Percentiles rank a stretch among this genome's conserved stretches.
These are phyloP conservation scores for Pyronema omphalodes DNA, from an alignment of 495 filamentous ascomycete species.

Conservation along the genomic window DNA sequence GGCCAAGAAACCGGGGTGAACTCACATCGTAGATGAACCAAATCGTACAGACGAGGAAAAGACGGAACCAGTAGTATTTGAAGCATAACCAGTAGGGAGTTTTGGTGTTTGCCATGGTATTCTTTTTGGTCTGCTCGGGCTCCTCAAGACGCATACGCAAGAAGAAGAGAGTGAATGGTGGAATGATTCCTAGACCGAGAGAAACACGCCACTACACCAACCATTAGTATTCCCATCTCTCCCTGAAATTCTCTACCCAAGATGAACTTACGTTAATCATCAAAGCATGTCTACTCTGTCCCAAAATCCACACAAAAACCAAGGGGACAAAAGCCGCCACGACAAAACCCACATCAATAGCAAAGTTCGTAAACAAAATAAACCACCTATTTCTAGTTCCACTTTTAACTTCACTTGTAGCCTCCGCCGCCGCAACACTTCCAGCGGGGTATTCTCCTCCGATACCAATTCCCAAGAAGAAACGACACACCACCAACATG, in stretches of 20 bases:
- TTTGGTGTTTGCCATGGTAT: constrained; percentile 33
- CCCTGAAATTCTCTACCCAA: too few species aligned
- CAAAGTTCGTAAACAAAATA: constrained; percentile 78
- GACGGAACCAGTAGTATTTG: constrained; percentile 41
- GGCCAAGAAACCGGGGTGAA: constrained; percentile 22
- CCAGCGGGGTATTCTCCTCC: constrained; percentile 83
- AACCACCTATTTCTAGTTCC: constrained; percentile 83
- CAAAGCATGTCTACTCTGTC: not conserved
- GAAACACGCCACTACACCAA: constrained; percentile 17
- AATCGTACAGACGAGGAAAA: constrained; percentile 54
- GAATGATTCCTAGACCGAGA: constrained; percentile 62
- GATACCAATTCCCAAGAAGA: constrained; percentile 35
- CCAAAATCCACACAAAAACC: not conserved
- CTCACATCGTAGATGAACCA: constrained; percentile 72
- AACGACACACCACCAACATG: constrained; percentile 33
- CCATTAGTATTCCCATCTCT: too few species aligned
- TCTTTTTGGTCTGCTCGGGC: constrained; percentile 58
- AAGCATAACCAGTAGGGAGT: constrained; percentile 39
- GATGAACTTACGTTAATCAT: not conserved
- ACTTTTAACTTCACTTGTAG: constrained; percentile 56
- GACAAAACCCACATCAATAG: constrained; percentile 38
- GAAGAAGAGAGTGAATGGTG: constrained; percentile 55
- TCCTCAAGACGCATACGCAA: constrained; percentile 61
- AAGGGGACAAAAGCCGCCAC: not conserved
- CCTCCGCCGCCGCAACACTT: constrained; percentile 66